phyloP scores from a whole-genome alignment of 1,139 yeast species.

The Torulaspora globosa region DNA sequence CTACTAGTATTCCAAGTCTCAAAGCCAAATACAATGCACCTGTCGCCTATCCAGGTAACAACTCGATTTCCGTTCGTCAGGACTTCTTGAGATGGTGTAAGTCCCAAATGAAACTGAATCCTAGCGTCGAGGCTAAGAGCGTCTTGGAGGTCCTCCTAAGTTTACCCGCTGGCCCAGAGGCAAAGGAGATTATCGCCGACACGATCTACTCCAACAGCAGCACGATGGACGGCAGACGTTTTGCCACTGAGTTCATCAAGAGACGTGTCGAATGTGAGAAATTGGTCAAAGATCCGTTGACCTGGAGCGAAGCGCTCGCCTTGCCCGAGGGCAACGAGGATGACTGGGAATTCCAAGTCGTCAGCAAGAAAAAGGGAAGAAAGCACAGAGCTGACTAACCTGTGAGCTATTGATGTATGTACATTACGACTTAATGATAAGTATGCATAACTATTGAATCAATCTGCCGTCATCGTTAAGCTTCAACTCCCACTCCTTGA shows the following conservation, averaged over 20 bases:
- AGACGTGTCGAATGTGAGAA: slow-evolving; percentile 69
- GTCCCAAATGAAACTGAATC: slow-evolving; percentile 64
- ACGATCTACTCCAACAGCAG: slow-evolving; percentile 87
- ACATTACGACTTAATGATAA: slow-evolving; percentile 8
- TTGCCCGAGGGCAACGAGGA: slow-evolving; percentile 56
- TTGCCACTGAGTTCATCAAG: slow-evolving; percentile 84
- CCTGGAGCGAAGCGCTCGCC: slow-evolving; percentile 66
- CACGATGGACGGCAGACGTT: slow-evolving; percentile 91
- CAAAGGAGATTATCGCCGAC: slow-evolving; percentile 84
- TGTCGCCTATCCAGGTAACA: slow-evolving; percentile 35
- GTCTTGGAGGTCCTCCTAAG: slow-evolving; percentile 75
- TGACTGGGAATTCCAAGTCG: slow-evolving; percentile 79
- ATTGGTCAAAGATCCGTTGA: slow-evolving; percentile 51
- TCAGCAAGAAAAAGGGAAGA: slow-evolving; percentile 58
- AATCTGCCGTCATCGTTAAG: slow-evolving; percentile 37
- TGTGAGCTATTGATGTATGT: slow-evolving; percentile 13
- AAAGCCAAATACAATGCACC: slow-evolving; percentile 36
- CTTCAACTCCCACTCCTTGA: slow-evolving; percentile 48
- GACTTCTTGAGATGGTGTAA: slow-evolving; percentile 88
- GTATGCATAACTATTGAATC: slow-evolving; percentile 15
- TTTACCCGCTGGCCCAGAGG: slow-evolving; percentile 68
- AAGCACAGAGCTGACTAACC: slow-evolving; percentile 25
- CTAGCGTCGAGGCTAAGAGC: slow-evolving; percentile 70
- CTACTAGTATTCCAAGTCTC: slow-evolving; percentile 29
- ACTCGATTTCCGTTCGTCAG: slow-evolving; percentile 44